Evolutionary conservation across 2,329 filamentous ascomycete genomes (phyloP).

Genomic region (Lasiodiplodia gonubiensis): DNA sequence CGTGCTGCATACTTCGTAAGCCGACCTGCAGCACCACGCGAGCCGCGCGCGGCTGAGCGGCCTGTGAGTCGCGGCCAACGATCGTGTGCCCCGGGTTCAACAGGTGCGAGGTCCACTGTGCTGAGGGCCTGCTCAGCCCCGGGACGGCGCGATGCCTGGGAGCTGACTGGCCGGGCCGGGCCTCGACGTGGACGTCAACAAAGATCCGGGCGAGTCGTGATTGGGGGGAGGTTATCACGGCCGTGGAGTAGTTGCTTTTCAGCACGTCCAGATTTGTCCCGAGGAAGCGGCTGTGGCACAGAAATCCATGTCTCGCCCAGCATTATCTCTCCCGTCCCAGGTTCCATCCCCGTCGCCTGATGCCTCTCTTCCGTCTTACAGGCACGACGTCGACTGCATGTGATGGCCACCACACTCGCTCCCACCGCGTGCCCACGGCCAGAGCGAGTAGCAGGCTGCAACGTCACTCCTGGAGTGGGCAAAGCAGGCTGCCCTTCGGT

Average conservation of each 20-base stretch:
- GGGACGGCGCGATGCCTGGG: neutral
- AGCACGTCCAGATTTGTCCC: neutral
- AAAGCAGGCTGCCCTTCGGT: slow-evolving; percentile 9
- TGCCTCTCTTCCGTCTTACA: slow-evolving; percentile 22
- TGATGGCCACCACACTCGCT: slow-evolving; percentile 6
- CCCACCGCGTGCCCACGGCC: neutral
- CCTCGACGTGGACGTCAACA: slow-evolving; percentile 17
- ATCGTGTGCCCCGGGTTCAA: neutral
- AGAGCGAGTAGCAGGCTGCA: slow-evolving; percentile 15
- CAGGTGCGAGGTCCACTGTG: slow-evolving; percentile 7
- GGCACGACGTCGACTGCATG: slow-evolving; percentile 14
- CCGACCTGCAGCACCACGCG: slow-evolving; percentile 13
- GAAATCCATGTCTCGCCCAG: slow-evolving; percentile 7
- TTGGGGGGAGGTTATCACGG: slow-evolving; percentile 13
- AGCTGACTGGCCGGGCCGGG: slow-evolving; percentile 24
- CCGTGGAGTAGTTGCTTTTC: neutral
- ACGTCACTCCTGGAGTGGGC: neutral
- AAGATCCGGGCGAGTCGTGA: neutral
- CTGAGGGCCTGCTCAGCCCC: slow-evolving; percentile 1
- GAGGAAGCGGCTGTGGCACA: slow-evolving; percentile 4
- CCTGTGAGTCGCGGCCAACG: slow-evolving; percentile 15
- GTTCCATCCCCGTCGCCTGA: slow-evolving; percentile 7
- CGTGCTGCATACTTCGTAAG: slow-evolving; percentile 3
- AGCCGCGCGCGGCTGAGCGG: slow-evolving; percentile 21
- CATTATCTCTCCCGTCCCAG: slow-evolving; percentile 4